These are phyloP conservation scores for Salvia miltiorrhiza DNA, from an alignment of 257 asterid genomes.

Conservation along the genomic window DNA sequence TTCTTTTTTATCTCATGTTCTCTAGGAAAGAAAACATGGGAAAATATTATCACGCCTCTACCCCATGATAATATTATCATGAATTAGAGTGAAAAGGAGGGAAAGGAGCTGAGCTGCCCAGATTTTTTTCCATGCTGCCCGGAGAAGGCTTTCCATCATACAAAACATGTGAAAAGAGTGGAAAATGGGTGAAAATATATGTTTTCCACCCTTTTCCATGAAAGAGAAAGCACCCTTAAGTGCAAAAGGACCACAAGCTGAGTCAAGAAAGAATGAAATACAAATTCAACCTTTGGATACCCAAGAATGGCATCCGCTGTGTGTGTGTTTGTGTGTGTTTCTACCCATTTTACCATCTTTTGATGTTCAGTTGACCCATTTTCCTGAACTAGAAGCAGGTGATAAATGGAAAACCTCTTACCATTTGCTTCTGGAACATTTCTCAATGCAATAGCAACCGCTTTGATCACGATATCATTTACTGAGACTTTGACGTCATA, in stretches of 20 bases:
- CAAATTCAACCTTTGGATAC: not conserved
- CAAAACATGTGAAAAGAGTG: too few relatives aligned
- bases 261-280: constrained; percentile 5
- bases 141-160: too few relatives aligned
- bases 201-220: too few relatives aligned
- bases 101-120: too few relatives aligned
- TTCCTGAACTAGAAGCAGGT: constrained; percentile 13
- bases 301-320: not conserved
- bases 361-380: constrained; percentile 1
- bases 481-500: constrained; percentile 90
- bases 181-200: too few relatives aligned
- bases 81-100: too few relatives aligned
- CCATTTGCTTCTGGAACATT: constrained; percentile 98
- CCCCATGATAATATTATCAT: too few relatives aligned
- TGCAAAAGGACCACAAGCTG: constrained; percentile 12
- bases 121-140: too few relatives aligned
- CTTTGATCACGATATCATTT: constrained; percentile 93
- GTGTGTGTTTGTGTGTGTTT: not conserved
- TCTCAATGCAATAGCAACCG: constrained; percentile 78
- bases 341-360: not conserved
- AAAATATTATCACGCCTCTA: too few relatives aligned
- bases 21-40: too few relatives aligned
- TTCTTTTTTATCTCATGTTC: too few relatives aligned
- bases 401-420: constrained; percentile 27
- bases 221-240: too few relatives aligned